Evolutionary conservation across 2,329 filamentous ascomycete species (phyloP).

Genomic region (Amphichorda felina): DNA sequence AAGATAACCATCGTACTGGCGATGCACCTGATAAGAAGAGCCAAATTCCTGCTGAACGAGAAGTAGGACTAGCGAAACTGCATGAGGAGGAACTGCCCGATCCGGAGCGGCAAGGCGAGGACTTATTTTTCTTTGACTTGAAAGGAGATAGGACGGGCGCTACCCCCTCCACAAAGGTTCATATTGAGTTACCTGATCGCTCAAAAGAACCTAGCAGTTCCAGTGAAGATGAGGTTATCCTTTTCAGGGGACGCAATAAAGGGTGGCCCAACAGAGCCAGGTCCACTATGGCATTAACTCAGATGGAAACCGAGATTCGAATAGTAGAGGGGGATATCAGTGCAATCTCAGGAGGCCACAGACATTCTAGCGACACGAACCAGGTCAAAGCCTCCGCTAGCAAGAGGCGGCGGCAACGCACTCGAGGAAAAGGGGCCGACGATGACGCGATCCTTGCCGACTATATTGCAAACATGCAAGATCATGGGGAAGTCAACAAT

Average conservation of each 20-base stretch:
- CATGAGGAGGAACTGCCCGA: background rate
- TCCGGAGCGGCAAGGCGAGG: background rate
- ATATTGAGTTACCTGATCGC: conserved; percentile 8
- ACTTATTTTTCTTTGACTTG: conserved; percentile 25
- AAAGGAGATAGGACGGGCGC: conserved; percentile 12
- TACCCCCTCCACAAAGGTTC: background rate
- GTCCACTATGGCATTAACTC: conserved; percentile 9
- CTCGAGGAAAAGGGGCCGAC: conserved; percentile 12
- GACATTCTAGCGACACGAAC: background rate
- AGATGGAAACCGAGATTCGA: conserved; percentile 20
- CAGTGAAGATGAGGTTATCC: conserved; percentile 57
- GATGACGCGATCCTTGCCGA: conserved; percentile 52
- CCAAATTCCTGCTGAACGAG: no score
- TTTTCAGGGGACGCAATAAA: conserved; percentile 57
- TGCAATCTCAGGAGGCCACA: no score
- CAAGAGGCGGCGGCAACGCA: background rate
- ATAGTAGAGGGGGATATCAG: conserved; percentile 12
- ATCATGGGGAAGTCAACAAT: conserved; percentile 44
- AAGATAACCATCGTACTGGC: background rate
- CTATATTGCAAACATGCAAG: conserved; percentile 57
- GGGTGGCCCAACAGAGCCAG: background rate
- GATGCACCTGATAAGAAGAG: no score
- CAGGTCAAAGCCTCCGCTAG: background rate
- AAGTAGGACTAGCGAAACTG: no score
- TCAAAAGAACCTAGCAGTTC: conserved; percentile 25